phyloP scores from a whole-genome alignment of 2,329 filamentous ascomycete species.

The Coleophoma crateriformis region DNA sequence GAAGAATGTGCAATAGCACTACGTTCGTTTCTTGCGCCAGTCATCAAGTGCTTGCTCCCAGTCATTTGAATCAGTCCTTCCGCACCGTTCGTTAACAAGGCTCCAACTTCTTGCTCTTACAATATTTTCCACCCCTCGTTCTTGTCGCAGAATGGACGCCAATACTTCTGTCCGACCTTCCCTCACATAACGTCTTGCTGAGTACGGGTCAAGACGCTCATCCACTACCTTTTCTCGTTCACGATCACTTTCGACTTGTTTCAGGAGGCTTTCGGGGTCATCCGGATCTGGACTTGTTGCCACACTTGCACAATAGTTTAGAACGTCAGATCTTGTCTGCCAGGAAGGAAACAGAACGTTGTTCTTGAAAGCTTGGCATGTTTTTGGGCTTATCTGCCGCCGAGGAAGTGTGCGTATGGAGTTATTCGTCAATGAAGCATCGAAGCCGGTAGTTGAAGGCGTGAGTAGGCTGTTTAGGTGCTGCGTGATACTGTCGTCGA shows the following conservation, averaged over 20 bases:
- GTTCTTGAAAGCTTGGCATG: constrained; percentile 70
- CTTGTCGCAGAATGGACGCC: constrained; percentile 67
- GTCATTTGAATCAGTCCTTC: constrained; percentile 40
- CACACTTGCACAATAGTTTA: constrained; percentile 85
- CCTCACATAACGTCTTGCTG: constrained; percentile 70
- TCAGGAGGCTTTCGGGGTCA: constrained; percentile 69
- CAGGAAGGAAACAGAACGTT: constrained; percentile 82
- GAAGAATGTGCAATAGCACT: neutral
- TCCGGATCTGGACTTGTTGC: constrained; percentile 83
- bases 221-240: constrained; percentile 72
- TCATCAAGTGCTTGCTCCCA: constrained; percentile 62
- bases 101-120: constrained; percentile 79
- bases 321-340: constrained; percentile 74
- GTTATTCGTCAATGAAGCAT: constrained; percentile 69
- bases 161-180: constrained; percentile 79
- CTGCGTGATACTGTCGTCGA: constrained; percentile 91
- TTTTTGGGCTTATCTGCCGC: constrained; percentile 49
- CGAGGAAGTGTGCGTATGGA: constrained; percentile 44
- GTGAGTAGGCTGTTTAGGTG: constrained; percentile 86
- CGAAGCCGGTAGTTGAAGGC: constrained; percentile 67
- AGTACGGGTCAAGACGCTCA: constrained; percentile 90
- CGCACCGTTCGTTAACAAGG: constrained; percentile 71
- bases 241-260: constrained; percentile 64
- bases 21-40: constrained; percentile 44
- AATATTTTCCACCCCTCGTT: constrained; percentile 72